These are phyloP conservation scores for Benincasa hispida DNA, from an alignment of 306 rosid species.

Conservation along the genomic window DNA sequence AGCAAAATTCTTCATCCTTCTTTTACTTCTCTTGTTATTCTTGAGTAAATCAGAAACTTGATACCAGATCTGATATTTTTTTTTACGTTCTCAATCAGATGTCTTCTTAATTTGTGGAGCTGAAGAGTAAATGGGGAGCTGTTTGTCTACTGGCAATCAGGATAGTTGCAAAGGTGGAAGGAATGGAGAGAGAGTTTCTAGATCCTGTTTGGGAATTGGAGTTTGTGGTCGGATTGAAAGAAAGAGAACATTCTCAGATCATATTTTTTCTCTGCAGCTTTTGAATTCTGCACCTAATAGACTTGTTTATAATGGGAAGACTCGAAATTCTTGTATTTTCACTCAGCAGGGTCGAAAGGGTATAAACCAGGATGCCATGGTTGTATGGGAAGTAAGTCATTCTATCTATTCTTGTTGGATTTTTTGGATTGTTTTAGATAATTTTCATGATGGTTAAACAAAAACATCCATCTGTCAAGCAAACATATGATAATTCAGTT, in stretches of 20 bases:
- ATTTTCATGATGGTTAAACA: neutral
- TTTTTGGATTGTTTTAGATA: neutral
- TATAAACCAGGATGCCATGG: conserved; percentile 92
- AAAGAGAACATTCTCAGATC: conserved; percentile 74
- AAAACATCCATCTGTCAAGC: neutral
- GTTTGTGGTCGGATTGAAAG: conserved; percentile 28
- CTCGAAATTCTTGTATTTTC: conserved; percentile 60
- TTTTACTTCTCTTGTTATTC: conserved; percentile 13
- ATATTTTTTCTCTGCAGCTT: conserved; percentile 41
- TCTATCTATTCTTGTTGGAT: neutral
- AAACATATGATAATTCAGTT: neutral
- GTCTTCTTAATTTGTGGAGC: conserved; percentile 31
- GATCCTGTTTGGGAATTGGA: conserved; percentile 34
- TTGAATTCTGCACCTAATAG: conserved; percentile 56
- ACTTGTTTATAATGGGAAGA: conserved; percentile 74
- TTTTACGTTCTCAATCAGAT: conserved; percentile 16
- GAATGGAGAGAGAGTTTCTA: conserved; percentile 44
- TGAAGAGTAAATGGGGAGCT: conserved; percentile 71
- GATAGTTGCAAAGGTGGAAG: conserved; percentile 59
- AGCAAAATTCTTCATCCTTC: conserved; percentile 11
- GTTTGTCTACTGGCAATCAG: conserved; percentile 55
- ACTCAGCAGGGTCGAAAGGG: conserved; percentile 98
- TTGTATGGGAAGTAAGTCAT: conserved; percentile 62
- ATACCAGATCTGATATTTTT: conserved; percentile 33
- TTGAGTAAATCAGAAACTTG: conserved; percentile 7